phyloP scores from a whole-genome alignment of 2,329 filamentous ascomycete genomes.

The Onygenales sp. region DNA sequence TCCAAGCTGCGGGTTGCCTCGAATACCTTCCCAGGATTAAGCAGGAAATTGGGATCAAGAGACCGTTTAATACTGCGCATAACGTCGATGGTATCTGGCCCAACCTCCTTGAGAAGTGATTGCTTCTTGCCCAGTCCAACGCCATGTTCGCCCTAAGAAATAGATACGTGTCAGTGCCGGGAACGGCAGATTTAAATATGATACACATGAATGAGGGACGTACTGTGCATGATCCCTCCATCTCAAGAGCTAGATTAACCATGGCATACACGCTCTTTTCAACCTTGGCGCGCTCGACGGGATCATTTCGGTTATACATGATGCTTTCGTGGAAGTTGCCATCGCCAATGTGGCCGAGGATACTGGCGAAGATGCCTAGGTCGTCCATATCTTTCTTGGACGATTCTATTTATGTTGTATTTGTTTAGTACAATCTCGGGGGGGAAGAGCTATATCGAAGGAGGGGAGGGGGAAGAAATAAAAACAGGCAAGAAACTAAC shows the following conservation, averaged over 20 bases:
- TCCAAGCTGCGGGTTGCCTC: slow-evolving; percentile 39
- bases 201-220: slow-evolving; percentile 8
- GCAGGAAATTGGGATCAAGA: slow-evolving; percentile 75
- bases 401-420: slow-evolving; percentile 48
- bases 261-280: slow-evolving; percentile 79
- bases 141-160: slow-evolving; percentile 61
- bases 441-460: too few species aligned
- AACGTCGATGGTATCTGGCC: slow-evolving; percentile 66
- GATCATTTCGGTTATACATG: slow-evolving; percentile 66
- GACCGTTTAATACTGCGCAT: slow-evolving; percentile 80
- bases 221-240: slow-evolving; percentile 83
- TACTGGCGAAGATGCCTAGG: slow-evolving; percentile 75
- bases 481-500: slow-evolving; percentile 22
- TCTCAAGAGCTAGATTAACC: slow-evolving; percentile 80
- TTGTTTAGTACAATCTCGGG: background rate
- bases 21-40: slow-evolving; percentile 91
- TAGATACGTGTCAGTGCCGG: background rate
- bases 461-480: background rate
- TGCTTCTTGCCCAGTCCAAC: slow-evolving; percentile 81
- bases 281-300: slow-evolving; percentile 62
- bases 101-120: slow-evolving; percentile 68
- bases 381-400: slow-evolving; percentile 85
- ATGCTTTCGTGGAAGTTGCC: slow-evolving; percentile 94
- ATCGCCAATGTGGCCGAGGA: slow-evolving; percentile 83
- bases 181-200: background rate